Evolutionary conservation across 2,329 filamentous ascomycete species (phyloP), one percentile per base, ranked within the genome.

Genomic region (Apiospora saccharicola): DNA sequence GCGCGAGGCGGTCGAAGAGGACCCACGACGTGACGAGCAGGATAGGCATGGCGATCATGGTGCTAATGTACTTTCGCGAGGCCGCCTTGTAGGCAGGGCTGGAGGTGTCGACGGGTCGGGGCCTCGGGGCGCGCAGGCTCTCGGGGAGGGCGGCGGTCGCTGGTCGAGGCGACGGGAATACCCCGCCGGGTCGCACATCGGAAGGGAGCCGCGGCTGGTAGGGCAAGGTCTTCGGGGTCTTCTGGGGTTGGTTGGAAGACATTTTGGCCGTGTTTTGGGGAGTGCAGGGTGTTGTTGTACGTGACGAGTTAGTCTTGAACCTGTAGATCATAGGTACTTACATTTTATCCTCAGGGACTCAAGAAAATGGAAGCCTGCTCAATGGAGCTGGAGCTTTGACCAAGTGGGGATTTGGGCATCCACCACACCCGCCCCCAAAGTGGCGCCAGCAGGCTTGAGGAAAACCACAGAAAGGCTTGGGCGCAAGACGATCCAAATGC

Each of bases 21-120:
- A 84, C 85, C 74, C 88, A 90, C 30, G 88, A 89, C 37, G 86
- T 88, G 69, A 90, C 87, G 19, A 90, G 73, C 5, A 89, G 76
- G 44, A 90, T 85, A 2, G 88, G 88, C 79, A 89, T 75, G 34
- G 86, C 87, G 71, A 90, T 83, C 75, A 90, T 86, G 10, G 83
- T 73, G 30, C 81, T 80, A 3, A 83, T 79, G 82, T 86, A 89
- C 75, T 83, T 85, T 72, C 85, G 78, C 71, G 84, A 82, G 43
- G 85, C 83, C 49, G 77, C 75, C 64, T 77, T 80, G 71, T 81
- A 81, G 61, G 84, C 83, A 49, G 81, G 78, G 71, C 82, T 83
- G 30, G 79, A 79, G 0, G 76, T 75, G 68, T 82, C 80, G 67
- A 81, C 72, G 41, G 73, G 76, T 44, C 75, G 78, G 34, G 69